Conservation (phyloP, 192 early-diverging fungal species). For the Podila minutissima region DNA sequence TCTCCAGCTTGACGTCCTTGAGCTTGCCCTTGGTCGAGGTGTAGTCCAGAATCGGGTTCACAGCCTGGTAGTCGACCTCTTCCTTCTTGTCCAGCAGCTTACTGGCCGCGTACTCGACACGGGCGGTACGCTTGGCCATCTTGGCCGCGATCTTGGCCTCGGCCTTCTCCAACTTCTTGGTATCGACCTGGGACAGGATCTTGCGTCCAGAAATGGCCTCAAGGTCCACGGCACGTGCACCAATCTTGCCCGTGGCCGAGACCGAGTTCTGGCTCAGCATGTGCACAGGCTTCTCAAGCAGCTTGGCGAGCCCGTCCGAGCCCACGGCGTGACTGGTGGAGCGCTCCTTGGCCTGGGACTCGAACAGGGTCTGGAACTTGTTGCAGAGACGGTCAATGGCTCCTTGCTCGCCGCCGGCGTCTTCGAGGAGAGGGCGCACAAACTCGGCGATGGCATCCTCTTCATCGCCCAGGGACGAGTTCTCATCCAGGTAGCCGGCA, state of each 20-base stretch:
- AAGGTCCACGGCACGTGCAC: slow-evolving; percentile 65
- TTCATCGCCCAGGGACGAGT: slow-evolving; percentile 59
- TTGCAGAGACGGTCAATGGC: slow-evolving; percentile 77
- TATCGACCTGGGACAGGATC: slow-evolving; percentile 78
- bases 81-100: slow-evolving; percentile 74
- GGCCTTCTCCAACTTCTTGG: slow-evolving; percentile 88
- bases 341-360: slow-evolving; percentile 47
- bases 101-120: slow-evolving; percentile 78
- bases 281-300: slow-evolving; percentile 70
- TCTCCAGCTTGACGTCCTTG: slow-evolving; percentile 97
- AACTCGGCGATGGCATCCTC: slow-evolving; percentile 73
- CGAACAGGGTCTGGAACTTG: slow-evolving; percentile 68
- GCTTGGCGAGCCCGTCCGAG: slow-evolving; percentile 60
- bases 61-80: slow-evolving; percentile 80
- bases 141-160: slow-evolving; percentile 94
- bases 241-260: slow-evolving; percentile 60
- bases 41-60: slow-evolving; percentile 92
- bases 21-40: slow-evolving; percentile 80
- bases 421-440: slow-evolving; percentile 73
- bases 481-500: slow-evolving; percentile 76
- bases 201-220: slow-evolving; percentile 73
- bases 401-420: slow-evolving; percentile 69
- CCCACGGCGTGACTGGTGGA: slow-evolving; percentile 51
- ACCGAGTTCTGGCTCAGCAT: slow-evolving; percentile 75
- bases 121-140: slow-evolving; percentile 81